Conservation (phyloP, 441 rosid species). For the Breynia disticha region DNA sequence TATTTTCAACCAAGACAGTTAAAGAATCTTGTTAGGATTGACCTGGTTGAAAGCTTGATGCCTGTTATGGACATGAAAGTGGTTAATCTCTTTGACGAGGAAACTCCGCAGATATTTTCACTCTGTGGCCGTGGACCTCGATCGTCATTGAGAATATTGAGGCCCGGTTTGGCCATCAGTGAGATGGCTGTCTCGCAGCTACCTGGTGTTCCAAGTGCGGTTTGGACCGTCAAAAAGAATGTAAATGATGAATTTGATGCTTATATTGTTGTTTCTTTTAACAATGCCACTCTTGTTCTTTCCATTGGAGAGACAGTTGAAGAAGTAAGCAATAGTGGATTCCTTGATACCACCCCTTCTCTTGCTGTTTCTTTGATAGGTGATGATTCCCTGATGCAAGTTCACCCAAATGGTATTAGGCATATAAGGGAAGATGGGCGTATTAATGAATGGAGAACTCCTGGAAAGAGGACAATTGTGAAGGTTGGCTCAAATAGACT, state of each 20-base stretch:
- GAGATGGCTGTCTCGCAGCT: conserved; percentile 99
- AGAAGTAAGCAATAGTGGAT: conserved; percentile 95
- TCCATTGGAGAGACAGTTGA: conserved; percentile 97
- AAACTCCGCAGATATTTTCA: conserved; percentile 84
- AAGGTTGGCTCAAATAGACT: conserved; percentile 93
- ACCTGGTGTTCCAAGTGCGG: conserved; percentile 98
- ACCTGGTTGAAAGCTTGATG: conserved; percentile 93
- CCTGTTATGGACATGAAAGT: conserved; percentile 94
- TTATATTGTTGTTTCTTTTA: conserved; percentile 88
- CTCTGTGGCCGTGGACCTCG: conserved; percentile 95
- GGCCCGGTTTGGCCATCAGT: conserved; percentile 88
- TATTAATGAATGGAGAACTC: conserved; percentile 95
- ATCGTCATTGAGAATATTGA: conserved; percentile 77
- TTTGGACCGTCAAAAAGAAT: conserved; percentile 95
- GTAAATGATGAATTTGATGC: conserved; percentile 89
- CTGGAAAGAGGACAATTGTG: conserved; percentile 94
- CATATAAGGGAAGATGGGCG: conserved; percentile 98
- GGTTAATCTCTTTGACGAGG: conserved; percentile 81
- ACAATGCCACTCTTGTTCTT: conserved; percentile 98
- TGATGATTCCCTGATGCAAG: conserved; percentile 94
- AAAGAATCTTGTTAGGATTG: conserved; percentile 92
- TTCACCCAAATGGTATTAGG: conserved; percentile 89
- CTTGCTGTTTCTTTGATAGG: conserved; percentile 82
- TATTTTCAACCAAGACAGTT: conserved; percentile 87
- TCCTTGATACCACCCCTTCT: conserved; percentile 91